Base-by-base conservation (phyloP, 2,329 filamentous ascomycete species). In the Fusarium nygamai region DNA sequence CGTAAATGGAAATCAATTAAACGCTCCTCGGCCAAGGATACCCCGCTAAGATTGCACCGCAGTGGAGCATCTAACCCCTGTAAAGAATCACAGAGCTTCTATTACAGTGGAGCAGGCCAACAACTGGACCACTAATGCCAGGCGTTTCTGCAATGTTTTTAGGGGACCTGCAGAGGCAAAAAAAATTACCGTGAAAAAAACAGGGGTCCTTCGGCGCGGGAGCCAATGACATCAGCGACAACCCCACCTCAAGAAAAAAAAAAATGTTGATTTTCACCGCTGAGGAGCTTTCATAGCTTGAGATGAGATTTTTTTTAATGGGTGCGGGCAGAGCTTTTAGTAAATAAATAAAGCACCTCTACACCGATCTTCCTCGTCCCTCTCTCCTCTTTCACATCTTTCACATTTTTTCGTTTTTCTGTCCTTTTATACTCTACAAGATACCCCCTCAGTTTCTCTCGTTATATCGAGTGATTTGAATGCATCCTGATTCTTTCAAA, bases 211-310 rank as follows among this genome's bases (percentile, higher is more conserved):
- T 29, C 16, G 27, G 64, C 51, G 74, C 61, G 65, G 73, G 75
- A 69, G 61, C 78, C 75, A 79, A 79, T 79, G 78, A 79, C 77
- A 79, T 76, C 77, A 79, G 66, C 22, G 24, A 38, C 12, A 41
- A 76, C 77, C 78, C 78, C 78, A 77, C 77, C 77, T 29, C 34
- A 10, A 64, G 17, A 46, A 13, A 27, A 41, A 71, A 77, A 78
- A 79, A 79, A 69, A 74, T 20, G 61, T 70, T 71, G 67, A 66
- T 71, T 78, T 76, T 78, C 66, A 76, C 72, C 67, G 69, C 66
- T 64, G 61, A 57, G 66, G 62, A 75, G 61, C 70, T 72, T 62
- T 71, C 48, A 68, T 29, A 47, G 64, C 64, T 53, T 50, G 47
- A 54, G 47, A 63, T 59, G 54, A 50, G 64, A 54, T 68, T 51